A percentile compares a stretch with the other conserved stretches of the same genome.
These are phyloP conservation scores for Annona cherimola DNA, from an alignment of 164 flowering plant genomes.

Conservation along the genomic window DNA sequence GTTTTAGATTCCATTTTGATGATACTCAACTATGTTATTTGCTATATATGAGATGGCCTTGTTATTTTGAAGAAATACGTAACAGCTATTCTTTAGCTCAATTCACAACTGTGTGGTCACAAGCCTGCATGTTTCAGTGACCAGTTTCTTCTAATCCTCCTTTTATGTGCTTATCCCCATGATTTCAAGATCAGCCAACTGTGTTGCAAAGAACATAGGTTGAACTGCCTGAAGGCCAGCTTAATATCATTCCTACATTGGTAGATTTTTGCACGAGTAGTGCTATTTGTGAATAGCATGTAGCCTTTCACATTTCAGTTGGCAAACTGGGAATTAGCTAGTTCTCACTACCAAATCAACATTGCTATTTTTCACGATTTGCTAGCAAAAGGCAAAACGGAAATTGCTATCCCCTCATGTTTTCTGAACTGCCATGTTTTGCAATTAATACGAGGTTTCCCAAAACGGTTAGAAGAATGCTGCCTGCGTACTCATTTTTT, in stretches of 20 bases:
- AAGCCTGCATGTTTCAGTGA: not conserved
- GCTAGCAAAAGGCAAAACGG: not conserved
- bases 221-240: too few species aligned
- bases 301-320: not conserved
- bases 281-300: too few species aligned
- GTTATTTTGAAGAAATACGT: not conserved
- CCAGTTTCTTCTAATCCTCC: not conserved
- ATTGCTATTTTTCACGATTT: not conserved
- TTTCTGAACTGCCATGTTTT: not conserved
- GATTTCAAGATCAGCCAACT: too few species aligned
- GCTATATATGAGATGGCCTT: not conserved
- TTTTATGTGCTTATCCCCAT: too few species aligned
- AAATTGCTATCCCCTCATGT: not conserved
- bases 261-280: not conserved
- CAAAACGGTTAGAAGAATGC: conserved; percentile 57
- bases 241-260: not conserved
- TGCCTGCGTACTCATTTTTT: conserved; percentile 50
- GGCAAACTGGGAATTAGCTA: not conserved
- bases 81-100: not conserved
- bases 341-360: too few species aligned
- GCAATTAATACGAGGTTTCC: not conserved
- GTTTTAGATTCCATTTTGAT: not conserved
- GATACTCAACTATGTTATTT: not conserved
- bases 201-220: too few species aligned
- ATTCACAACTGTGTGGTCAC: not conserved